A percentile compares a stretch with the other conserved stretches of the same genome.
Evolutionary conservation across 495 filamentous ascomycete species (phyloP).

Genomic region (Penicillium soppii): DNA sequence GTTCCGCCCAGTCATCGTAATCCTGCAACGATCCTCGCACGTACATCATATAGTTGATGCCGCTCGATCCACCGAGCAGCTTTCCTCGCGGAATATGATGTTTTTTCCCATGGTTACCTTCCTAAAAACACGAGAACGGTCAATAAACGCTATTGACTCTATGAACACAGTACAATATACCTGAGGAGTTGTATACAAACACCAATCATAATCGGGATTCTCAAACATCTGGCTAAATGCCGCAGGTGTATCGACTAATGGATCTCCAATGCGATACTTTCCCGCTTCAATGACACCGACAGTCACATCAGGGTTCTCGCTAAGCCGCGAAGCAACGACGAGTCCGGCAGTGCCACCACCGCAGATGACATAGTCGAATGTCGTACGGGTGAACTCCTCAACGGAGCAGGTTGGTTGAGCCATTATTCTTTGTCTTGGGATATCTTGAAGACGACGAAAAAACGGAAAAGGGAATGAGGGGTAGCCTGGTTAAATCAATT

Average conservation of each 20-base stretch:
- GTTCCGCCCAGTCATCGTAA: constrained; percentile 50
- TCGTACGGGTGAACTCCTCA: constrained; percentile 13
- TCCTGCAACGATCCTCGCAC: constrained; percentile 33
- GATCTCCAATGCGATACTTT: constrained; percentile 45
- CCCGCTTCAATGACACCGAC: constrained; percentile 59
- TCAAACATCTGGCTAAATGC: constrained; percentile 42
- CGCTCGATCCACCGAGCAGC: constrained; percentile 57
- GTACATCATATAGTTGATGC: constrained; percentile 47
- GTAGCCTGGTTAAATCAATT: too few species aligned
- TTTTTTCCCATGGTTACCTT: constrained; percentile 17
- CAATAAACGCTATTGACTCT: too few species aligned
- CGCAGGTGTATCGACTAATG: constrained; percentile 46
- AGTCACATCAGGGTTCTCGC: constrained; percentile 39
- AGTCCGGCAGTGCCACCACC: constrained; percentile 52
- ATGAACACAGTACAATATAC: too few species aligned
- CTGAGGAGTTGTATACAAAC: constrained; percentile 52
- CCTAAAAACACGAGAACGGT: too few species aligned
- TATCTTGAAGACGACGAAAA: background rate
- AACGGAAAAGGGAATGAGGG: background rate
- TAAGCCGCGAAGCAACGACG: constrained; percentile 47
- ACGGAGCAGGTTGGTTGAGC: constrained; percentile 9
- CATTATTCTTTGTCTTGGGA: background rate
- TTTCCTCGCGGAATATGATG: constrained; percentile 49
- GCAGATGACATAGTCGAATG: constrained; percentile 38
- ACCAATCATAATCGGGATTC: constrained; percentile 58